Evolutionary conservation across 2,329 filamentous ascomycete species (phyloP).

Genomic region (Fusarium sp.): DNA sequence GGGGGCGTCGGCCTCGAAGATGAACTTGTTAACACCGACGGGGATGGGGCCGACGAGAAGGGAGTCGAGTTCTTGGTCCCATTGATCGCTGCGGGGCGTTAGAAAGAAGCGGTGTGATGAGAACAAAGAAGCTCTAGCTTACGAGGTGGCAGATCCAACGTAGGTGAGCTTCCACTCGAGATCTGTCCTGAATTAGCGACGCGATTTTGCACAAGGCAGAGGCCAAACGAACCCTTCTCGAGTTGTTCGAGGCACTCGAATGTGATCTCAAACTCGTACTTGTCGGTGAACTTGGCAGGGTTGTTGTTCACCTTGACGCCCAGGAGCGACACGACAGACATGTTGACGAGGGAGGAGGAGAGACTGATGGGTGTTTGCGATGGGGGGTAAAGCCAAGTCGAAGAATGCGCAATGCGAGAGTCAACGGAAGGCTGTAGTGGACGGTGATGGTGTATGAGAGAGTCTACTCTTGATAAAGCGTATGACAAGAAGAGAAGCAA

Average conservation of each 20-base stretch:
- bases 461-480: conserved; percentile 12
- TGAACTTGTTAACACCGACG: conserved; percentile 97
- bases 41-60: conserved; percentile 98
- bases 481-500: conserved; percentile 17
- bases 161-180: conserved; percentile 99
- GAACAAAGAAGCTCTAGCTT: conserved; percentile 55
- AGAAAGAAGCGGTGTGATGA: conserved; percentile 36
- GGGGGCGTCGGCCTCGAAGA: conserved; percentile 95
- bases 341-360: conserved; percentile 54
- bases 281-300: conserved; percentile 90
- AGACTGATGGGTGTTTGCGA: not conserved
- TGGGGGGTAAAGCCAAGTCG: not conserved
- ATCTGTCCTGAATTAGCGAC: conserved; percentile 66
- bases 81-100: conserved; percentile 76
- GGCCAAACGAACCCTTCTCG: conserved; percentile 77
- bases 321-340: conserved; percentile 97
- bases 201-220: not conserved
- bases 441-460: not conserved
- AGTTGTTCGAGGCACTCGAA: conserved; percentile 97
- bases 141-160: conserved; percentile 97
- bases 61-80: conserved; percentile 98
- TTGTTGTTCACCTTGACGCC: conserved; percentile 98
- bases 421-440: not conserved
- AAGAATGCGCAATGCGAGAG: conserved; percentile 9
- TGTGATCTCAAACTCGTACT: conserved; percentile 98